A percentile compares a stretch with the other conserved stretches of the same genome.
Evolutionary conservation across 768 basidiomycete genomes (phyloP).

Genomic region (Xerocomellus intermedius): DNA sequence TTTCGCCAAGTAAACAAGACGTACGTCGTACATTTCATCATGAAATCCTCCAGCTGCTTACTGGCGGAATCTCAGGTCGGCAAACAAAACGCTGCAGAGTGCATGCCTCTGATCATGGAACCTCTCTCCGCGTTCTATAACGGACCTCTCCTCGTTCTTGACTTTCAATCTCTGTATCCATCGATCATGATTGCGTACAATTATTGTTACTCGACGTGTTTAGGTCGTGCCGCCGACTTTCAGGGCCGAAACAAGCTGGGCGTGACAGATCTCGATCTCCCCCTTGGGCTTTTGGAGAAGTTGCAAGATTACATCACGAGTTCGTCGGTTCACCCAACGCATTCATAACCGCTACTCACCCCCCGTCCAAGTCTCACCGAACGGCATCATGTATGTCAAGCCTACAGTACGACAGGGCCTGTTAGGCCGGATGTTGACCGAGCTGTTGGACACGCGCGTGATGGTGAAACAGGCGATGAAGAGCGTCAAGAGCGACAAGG

Average conservation of each 20-base stretch:
- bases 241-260: conserved; percentile 89
- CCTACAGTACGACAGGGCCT: conserved; percentile 79
- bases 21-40: conserved; percentile 41
- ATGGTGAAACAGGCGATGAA: conserved; percentile 99
- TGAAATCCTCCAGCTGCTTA: neutral
- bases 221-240: conserved; percentile 86
- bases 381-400: conserved; percentile 94
- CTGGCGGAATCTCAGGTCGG: conserved; percentile 64
- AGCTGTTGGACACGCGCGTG: conserved; percentile 90
- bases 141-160: conserved; percentile 88
- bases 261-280: conserved; percentile 67
- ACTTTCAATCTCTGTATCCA: conserved; percentile 96
- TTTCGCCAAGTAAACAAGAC: conserved; percentile 86
- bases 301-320: conserved; percentile 78
- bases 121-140: conserved; percentile 91
- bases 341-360: neutral
- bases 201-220: conserved; percentile 94
- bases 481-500: conserved; percentile 70
- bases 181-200: conserved; percentile 99
- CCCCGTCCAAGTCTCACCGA: conserved; percentile 72
- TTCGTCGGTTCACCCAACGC: conserved; percentile 31
- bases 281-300: conserved; percentile 63
- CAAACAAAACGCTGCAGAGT: conserved; percentile 93
- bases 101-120: conserved; percentile 94
- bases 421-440: conserved; percentile 86